A percentile compares a stretch with the other conserved stretches of the same genome.
phyloP scores from a whole-genome alignment of 768 basidiomycete species.

The Rhizopogon rudus region DNA sequence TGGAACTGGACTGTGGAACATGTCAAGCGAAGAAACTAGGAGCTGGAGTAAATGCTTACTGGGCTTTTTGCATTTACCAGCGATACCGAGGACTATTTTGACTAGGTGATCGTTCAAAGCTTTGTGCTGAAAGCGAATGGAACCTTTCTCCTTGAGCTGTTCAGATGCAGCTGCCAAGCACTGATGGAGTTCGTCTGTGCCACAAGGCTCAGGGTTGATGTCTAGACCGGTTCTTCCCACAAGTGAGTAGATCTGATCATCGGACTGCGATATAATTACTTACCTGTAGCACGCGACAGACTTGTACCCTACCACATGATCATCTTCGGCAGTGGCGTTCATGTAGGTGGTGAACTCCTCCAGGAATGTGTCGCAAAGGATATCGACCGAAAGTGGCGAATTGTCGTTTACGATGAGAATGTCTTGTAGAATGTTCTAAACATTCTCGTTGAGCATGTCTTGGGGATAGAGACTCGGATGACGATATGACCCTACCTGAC shows the following conservation, averaged over 20 bases:
- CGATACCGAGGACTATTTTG: slow-evolving; percentile 45
- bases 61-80: slow-evolving; percentile 51
- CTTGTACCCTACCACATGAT: slow-evolving; percentile 64
- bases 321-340: slow-evolving; percentile 32
- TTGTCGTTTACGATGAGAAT: slow-evolving; percentile 15
- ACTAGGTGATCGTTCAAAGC: slow-evolving; percentile 65
- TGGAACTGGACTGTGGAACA: slow-evolving; percentile 68
- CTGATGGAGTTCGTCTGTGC: slow-evolving; percentile 24
- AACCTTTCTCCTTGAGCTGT: slow-evolving; percentile 30
- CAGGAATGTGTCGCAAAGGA: slow-evolving; percentile 25
- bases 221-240: slow-evolving; percentile 55
- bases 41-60: slow-evolving; percentile 32
- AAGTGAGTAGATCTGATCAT: neutral
- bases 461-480: neutral
- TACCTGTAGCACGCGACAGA: slow-evolving; percentile 66
- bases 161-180: slow-evolving; percentile 27
- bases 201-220: slow-evolving; percentile 30
- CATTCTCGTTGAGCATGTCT: neutral
- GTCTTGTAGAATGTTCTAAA: slow-evolving; percentile 13
- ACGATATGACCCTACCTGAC: slow-evolving; percentile 46
- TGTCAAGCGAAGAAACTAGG: neutral
- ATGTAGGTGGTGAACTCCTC: slow-evolving; percentile 33
- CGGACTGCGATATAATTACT: neutral
- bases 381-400: slow-evolving; percentile 4
- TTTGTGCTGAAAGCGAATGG: slow-evolving; percentile 55